Evolutionary conservation across 805 yeast species (phyloP).

Genomic region (Ogataea methylovora): DNA sequence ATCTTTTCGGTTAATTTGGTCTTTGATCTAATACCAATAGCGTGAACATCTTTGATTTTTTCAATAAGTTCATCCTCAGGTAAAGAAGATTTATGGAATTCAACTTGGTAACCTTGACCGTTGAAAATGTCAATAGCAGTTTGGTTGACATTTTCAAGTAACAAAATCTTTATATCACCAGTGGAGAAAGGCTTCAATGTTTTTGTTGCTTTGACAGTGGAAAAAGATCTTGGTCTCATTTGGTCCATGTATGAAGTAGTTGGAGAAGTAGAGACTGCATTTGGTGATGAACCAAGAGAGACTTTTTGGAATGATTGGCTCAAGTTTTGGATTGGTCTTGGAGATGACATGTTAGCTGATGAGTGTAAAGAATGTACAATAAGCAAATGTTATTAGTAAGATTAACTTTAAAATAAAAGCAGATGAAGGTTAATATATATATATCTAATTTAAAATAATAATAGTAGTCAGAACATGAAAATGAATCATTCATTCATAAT

Average conservation of each 20-base stretch:
- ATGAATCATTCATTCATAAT: no score
- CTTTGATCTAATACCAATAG: slow-evolving; percentile 96
- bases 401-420: no score
- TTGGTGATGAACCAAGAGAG: slow-evolving; percentile 47
- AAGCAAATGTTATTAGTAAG: no score
- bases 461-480: no score
- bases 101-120: slow-evolving; percentile 95
- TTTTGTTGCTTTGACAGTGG: slow-evolving; percentile 48
- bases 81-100: slow-evolving; percentile 80
- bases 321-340: slow-evolving; percentile 54
- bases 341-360: slow-evolving; percentile 44
- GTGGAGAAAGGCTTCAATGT: slow-evolving; percentile 90
- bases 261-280: slow-evolving; percentile 79
- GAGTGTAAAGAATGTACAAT: no score
- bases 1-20: slow-evolving; percentile 79
- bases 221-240: slow-evolving; percentile 30
- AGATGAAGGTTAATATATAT: no score
- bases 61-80: slow-evolving; percentile 92
- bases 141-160: slow-evolving; percentile 88
- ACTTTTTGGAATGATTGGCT: slow-evolving; percentile 49
- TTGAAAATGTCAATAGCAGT: slow-evolving; percentile 84
- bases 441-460: no score
- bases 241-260: slow-evolving; percentile 59
- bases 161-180: slow-evolving; percentile 86
- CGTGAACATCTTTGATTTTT: slow-evolving; percentile 89